A percentile compares a stretch with the other conserved stretches of the same genome.
phyloP scores from a whole-genome alignment of 257 asterid species.

The Solanum virginianum region DNA sequence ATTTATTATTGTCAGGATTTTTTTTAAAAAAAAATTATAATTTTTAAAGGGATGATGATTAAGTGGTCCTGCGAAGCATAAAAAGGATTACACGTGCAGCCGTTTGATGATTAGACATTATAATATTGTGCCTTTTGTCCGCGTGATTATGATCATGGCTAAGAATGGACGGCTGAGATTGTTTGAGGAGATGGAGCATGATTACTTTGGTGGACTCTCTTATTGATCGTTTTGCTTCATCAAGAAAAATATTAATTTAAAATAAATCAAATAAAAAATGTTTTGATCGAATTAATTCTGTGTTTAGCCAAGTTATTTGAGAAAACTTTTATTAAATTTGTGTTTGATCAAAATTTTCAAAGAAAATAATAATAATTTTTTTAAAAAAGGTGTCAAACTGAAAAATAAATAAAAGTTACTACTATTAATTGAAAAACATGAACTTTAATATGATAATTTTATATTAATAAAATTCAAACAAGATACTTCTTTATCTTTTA shows the following conservation, averaged over 20 bases:
- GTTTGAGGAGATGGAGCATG: neutral
- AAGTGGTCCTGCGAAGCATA: conserved; percentile 16
- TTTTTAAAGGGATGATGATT: neutral
- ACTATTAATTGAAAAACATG: too few species aligned
- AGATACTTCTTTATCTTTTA: too few species aligned
- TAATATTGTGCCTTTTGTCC: neutral
- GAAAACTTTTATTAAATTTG: neutral
- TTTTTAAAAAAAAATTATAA: neutral
- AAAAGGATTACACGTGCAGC: conserved; percentile 36
- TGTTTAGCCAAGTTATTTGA: neutral
- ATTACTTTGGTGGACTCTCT: neutral
- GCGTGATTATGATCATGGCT: neutral
- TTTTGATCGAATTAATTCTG: too few species aligned
- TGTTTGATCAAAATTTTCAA: neutral
- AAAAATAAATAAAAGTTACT: too few species aligned
- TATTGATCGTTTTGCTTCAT: neutral
- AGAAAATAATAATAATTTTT: too few species aligned
- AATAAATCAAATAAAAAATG: too few species aligned
- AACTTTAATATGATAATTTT: too few species aligned
- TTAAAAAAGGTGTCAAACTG: too few species aligned
- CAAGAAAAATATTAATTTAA: too few species aligned
- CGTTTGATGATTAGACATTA: conserved; percentile 6
- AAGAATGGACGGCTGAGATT: neutral
- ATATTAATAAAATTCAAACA: too few species aligned
- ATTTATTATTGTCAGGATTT: neutral